These are phyloP conservation scores for Taxawa tesnikishii DNA, from an alignment of 2,329 filamentous ascomycete genomes.

Conservation along the genomic window DNA sequence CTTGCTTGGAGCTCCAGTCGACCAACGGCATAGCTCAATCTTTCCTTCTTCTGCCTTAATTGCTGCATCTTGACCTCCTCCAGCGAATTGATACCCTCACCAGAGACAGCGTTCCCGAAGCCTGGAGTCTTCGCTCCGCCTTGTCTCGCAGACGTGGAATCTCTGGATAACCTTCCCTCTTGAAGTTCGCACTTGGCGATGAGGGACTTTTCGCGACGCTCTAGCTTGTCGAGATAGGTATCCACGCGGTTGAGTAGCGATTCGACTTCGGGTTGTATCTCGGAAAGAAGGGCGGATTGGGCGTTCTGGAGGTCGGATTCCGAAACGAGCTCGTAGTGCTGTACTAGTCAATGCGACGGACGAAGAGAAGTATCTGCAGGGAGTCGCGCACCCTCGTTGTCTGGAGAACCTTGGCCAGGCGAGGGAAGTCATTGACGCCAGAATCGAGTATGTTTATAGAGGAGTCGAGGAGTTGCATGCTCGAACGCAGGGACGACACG, in stretches of 20 bases:
- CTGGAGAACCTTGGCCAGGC: slow-evolving; percentile 49
- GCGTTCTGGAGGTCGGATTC: slow-evolving; percentile 71
- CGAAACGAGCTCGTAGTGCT: slow-evolving; percentile 90
- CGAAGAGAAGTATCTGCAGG: background rate
- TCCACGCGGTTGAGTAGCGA: slow-evolving; percentile 71
- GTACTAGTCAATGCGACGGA: slow-evolving; percentile 5
- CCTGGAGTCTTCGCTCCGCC: slow-evolving; percentile 3
- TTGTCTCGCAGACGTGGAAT: slow-evolving; percentile 3
- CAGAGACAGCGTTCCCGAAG: slow-evolving; percentile 8
- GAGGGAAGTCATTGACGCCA: slow-evolving; percentile 51
- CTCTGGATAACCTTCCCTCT: slow-evolving; percentile 51
- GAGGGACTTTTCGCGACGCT: slow-evolving; percentile 69
- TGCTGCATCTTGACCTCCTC: slow-evolving; percentile 51
- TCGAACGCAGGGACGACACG: slow-evolving; percentile 47
- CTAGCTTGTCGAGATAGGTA: slow-evolving; percentile 69
- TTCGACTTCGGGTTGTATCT: slow-evolving; percentile 78
- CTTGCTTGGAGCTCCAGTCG: slow-evolving; percentile 74
- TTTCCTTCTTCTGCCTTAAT: slow-evolving; percentile 69
- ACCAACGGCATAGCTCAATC: slow-evolving; percentile 76
- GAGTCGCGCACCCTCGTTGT: slow-evolving; percentile 41
- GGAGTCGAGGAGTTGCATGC: slow-evolving; percentile 49
- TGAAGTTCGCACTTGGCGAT: slow-evolving; percentile 75
- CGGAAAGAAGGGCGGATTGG: slow-evolving; percentile 72
- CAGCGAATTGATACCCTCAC: slow-evolving; percentile 26
- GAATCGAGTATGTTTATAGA: slow-evolving; percentile 51